These are phyloP conservation scores for Populus ilicifolia DNA, from an alignment of 345 rosid genomes.

Conservation along the genomic window DNA sequence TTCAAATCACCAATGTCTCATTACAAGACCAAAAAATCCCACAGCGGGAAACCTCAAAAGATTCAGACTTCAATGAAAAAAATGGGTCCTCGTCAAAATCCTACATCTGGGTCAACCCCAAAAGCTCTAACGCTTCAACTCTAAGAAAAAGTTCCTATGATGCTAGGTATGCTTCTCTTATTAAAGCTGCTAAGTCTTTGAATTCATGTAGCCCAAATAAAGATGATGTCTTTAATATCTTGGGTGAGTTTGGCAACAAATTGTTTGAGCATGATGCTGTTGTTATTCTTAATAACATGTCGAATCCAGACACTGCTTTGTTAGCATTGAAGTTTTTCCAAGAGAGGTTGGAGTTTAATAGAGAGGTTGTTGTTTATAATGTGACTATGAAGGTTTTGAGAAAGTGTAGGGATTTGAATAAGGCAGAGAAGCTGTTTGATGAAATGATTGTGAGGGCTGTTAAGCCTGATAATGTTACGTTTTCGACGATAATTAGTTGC, in stretches of 20 bases:
- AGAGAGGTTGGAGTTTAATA: slow-evolving; percentile 37
- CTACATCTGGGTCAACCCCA: slow-evolving; percentile 82
- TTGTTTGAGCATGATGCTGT: slow-evolving; percentile 77
- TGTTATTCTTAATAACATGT: slow-evolving; percentile 74
- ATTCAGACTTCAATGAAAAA: slow-evolving; percentile 14
- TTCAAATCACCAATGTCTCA: slow-evolving; percentile 45
- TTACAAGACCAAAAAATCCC: slow-evolving; percentile 38
- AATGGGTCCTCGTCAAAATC: slow-evolving; percentile 34
- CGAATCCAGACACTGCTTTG: slow-evolving; percentile 56
- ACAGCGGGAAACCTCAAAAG: slow-evolving; percentile 13
- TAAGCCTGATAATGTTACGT: slow-evolving; percentile 67
- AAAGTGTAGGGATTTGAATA: slow-evolving; percentile 56
- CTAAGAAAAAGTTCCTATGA: slow-evolving; percentile 60
- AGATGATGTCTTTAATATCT: slow-evolving; percentile 35
- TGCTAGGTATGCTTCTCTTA: slow-evolving; percentile 69
- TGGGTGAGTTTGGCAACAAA: slow-evolving; percentile 47
- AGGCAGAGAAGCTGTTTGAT: slow-evolving; percentile 64
- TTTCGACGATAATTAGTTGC: slow-evolving; percentile 69
- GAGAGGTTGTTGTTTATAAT: slow-evolving; percentile 66
- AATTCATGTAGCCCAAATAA: slow-evolving; percentile 43
- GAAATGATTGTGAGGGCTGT: slow-evolving; percentile 72
- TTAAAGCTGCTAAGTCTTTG: slow-evolving; percentile 57
- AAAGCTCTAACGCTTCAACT: slow-evolving; percentile 64
- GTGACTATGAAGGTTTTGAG: slow-evolving; percentile 72
- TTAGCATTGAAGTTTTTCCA: slow-evolving; percentile 51